These are phyloP conservation scores for Boeremia exigua DNA, from an alignment of 2,329 filamentous ascomycete species.

Conservation along the genomic window DNA sequence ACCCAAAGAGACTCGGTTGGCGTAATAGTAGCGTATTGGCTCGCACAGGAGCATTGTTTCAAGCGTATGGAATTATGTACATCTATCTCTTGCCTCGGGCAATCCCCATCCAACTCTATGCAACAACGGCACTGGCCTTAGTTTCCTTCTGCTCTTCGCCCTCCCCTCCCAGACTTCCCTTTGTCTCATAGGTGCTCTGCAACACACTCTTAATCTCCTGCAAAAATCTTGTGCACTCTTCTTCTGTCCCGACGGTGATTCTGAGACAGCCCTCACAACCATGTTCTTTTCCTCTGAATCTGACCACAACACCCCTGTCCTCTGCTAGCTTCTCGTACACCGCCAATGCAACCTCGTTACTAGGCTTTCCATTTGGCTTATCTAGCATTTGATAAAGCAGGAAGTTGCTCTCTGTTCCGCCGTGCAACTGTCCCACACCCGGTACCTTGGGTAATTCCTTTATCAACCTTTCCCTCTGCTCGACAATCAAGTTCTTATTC, in stretches of 20 bases:
- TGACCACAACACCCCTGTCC: slow-evolving; percentile 85
- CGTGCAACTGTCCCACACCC: slow-evolving; percentile 81
- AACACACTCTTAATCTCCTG: slow-evolving; percentile 66
- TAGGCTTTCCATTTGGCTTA: slow-evolving; percentile 68
- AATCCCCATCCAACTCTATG: slow-evolving; percentile 32
- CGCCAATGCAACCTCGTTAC: slow-evolving; percentile 77
- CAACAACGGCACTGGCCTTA: slow-evolving; percentile 58
- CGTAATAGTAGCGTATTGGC: no score
- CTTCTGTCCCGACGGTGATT: slow-evolving; percentile 89
- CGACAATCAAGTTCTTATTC: slow-evolving; percentile 73
- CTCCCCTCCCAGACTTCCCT: slow-evolving; percentile 34
- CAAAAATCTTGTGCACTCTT: slow-evolving; percentile 82
- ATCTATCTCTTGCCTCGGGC: background rate
- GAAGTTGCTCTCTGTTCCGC: slow-evolving; percentile 86
- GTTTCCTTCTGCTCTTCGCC: slow-evolving; percentile 56
- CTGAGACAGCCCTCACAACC: slow-evolving; percentile 88
- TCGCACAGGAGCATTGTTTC: no score
- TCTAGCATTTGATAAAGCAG: slow-evolving; percentile 88
- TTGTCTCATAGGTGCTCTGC: slow-evolving; percentile 54
- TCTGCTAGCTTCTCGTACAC: slow-evolving; percentile 88
- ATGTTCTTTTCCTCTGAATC: slow-evolving; percentile 91
- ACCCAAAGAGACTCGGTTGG: no score
- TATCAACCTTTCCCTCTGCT: slow-evolving; percentile 79
- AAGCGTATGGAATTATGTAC: background rate
- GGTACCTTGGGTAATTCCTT: slow-evolving; percentile 73